phyloP scores from a whole-genome alignment of 148 eudicot species.

The Cornus kousa region DNA sequence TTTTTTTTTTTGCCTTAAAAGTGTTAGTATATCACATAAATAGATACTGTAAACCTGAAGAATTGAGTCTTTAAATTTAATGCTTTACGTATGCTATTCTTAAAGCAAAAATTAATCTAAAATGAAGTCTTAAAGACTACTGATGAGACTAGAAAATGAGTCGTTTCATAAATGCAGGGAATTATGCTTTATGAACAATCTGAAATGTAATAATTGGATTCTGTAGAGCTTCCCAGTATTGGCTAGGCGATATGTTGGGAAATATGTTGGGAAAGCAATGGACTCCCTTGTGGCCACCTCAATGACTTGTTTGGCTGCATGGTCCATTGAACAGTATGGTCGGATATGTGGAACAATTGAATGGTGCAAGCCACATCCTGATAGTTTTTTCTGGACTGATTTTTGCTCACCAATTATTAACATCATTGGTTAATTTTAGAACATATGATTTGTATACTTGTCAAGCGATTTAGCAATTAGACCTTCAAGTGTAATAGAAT shows the following conservation, averaged over 20 bases:
- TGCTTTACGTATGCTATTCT: background rate
- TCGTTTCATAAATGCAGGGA: background rate
- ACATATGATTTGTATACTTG: too few relatives aligned
- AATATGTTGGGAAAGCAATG: too few relatives aligned
- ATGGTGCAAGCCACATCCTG: too few relatives aligned
- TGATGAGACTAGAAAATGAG: background rate
- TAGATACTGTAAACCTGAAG: background rate
- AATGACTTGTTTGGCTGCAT: too few relatives aligned
- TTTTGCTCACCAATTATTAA: too few relatives aligned
- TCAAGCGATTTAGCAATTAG: too few relatives aligned
- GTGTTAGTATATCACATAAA: background rate
- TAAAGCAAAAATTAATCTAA: background rate
- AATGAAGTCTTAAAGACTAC: background rate
- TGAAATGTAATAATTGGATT: background rate
- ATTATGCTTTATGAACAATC: background rate
- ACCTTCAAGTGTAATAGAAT: too few relatives aligned
- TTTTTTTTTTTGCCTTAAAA: background rate
- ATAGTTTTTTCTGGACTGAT: too few relatives aligned
- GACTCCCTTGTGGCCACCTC: too few relatives aligned
- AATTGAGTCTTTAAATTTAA: background rate
- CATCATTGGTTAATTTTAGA: too few relatives aligned
- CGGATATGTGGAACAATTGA: too few relatives aligned
- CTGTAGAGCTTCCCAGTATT: background rate
- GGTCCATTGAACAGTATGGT: too few relatives aligned
- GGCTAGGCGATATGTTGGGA: background rate